phyloP scores from a whole-genome alignment of 139 green algal genomes.

The Picochlorum sp. region DNA sequence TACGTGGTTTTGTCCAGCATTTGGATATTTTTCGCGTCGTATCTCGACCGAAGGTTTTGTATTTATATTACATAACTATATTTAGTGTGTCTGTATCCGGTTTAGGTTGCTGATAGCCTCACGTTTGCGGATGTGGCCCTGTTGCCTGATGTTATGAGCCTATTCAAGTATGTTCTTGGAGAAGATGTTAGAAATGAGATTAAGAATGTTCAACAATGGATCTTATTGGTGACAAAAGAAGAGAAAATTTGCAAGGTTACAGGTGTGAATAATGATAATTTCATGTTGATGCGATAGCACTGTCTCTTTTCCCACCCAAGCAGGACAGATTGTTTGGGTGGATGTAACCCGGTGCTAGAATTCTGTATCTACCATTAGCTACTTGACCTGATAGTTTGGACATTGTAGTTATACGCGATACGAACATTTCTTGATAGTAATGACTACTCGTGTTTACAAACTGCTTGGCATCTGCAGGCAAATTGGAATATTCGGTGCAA shows the following conservation, averaged over 20 bases:
- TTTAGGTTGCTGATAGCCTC: constrained; percentile 9
- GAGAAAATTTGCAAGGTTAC: too few species aligned
- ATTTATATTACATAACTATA: too few species aligned
- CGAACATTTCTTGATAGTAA: too few species aligned
- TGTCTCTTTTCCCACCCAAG: not conserved
- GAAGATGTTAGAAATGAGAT: constrained; percentile 18
- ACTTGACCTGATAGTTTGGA: not conserved
- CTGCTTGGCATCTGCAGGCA: not conserved
- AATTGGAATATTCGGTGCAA: not conserved
- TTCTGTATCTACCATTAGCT: constrained; percentile 1
- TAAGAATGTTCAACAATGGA: too few species aligned
- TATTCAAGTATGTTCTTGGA: constrained; percentile 40
- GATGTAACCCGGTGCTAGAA: constrained; percentile 9
- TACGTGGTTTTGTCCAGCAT: too few species aligned
- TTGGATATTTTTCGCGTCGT: too few species aligned
- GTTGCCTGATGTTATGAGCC: constrained; percentile 22
- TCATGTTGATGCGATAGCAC: too few species aligned
- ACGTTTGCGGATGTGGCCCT: constrained; percentile 46
- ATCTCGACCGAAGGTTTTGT: too few species aligned
- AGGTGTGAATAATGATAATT: too few species aligned
- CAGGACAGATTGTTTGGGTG: not conserved
- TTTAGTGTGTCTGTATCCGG: too few species aligned
- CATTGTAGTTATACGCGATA: constrained; percentile 20
- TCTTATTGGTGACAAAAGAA: too few species aligned
- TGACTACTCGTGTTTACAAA: not conserved